Percentiles rank a stretch among this genome's conserved stretches.
Evolutionary conservation across 2,329 filamentous ascomycete genomes (phyloP).

Genomic region (Claviceps arundinis): DNA sequence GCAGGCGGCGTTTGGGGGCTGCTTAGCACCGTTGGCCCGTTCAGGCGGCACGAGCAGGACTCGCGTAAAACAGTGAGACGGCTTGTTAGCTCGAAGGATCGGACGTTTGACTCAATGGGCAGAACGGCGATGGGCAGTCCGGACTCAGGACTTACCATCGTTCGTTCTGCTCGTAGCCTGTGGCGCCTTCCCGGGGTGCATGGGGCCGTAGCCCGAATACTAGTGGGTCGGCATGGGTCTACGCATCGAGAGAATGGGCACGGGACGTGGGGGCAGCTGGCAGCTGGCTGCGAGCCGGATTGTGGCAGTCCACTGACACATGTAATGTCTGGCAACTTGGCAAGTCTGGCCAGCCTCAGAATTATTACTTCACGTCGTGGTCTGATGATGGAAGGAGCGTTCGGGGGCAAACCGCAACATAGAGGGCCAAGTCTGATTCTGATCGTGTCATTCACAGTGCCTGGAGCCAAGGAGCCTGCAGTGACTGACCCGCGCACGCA

Average conservation of each 20-base stretch:
- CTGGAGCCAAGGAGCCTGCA: too few species aligned
- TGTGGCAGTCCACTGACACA: too few species aligned
- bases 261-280: neutral
- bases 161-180: neutral
- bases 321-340: too few species aligned
- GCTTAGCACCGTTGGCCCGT: constrained; percentile 4
- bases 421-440: too few species aligned
- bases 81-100: constrained; percentile 1
- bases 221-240: constrained; percentile 3
- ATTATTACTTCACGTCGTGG: too few species aligned
- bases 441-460: too few species aligned
- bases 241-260: constrained; percentile 1
- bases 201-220: constrained; percentile 1
- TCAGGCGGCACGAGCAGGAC: constrained; percentile 2
- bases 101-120: neutral
- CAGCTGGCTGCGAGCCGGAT: neutral
- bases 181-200: neutral
- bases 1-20: constrained; percentile 3
- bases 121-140: neutral
- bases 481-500: neutral
- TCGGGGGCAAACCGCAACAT: neutral
- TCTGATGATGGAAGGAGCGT: neutral
- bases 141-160: neutral
- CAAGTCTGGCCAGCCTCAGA: too few species aligned
- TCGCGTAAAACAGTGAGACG: neutral